A percentile compares a stretch with the other conserved stretches of the same genome.
These are phyloP conservation scores for Colletotrichum higginsianum DNA, from an alignment of 2,329 filamentous ascomycete species.

Conservation along the genomic window DNA sequence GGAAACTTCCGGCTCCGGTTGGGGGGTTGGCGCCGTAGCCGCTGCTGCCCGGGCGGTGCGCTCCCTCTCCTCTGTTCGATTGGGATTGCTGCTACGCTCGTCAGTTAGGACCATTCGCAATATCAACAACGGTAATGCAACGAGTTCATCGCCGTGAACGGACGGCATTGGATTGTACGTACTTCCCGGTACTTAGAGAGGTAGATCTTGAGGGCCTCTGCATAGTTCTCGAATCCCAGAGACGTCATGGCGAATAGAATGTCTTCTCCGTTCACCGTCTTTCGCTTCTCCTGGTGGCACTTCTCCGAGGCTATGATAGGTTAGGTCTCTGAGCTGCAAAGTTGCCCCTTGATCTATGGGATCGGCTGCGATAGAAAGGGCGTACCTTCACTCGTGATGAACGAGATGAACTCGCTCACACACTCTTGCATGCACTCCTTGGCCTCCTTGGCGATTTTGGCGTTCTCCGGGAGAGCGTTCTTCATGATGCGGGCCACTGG, in stretches of 20 bases:
- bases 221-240: conserved; percentile 98
- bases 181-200: conserved; percentile 98
- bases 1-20: conserved; percentile 60
- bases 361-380: conserved; percentile 41
- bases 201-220: conserved; percentile 98
- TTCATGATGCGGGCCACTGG: conserved; percentile 99
- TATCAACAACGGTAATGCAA: background rate
- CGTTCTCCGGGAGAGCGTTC: conserved; percentile 95
- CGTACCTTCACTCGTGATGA: conserved; percentile 98
- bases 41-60: conserved; percentile 65
- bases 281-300: conserved; percentile 98
- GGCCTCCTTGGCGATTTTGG: conserved; percentile 98
- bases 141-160: too few relatives aligned
- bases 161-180: conserved; percentile 56
- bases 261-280: conserved; percentile 98
- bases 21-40: conserved; percentile 63
- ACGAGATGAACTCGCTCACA: conserved; percentile 98
- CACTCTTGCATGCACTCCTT: conserved; percentile 99
- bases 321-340: conserved; percentile 45
- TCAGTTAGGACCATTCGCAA: conserved; percentile 2
- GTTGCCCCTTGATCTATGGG: conserved; percentile 1
- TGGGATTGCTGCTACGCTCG: conserved; percentile 54
- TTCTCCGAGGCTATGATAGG: conserved; percentile 88
- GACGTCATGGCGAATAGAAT: conserved; percentile 99
- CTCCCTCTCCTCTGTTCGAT: conserved; percentile 77